Base-by-base conservation (phyloP, 116 monocot genomes). In the Dioscorea cayenensis region DNA sequence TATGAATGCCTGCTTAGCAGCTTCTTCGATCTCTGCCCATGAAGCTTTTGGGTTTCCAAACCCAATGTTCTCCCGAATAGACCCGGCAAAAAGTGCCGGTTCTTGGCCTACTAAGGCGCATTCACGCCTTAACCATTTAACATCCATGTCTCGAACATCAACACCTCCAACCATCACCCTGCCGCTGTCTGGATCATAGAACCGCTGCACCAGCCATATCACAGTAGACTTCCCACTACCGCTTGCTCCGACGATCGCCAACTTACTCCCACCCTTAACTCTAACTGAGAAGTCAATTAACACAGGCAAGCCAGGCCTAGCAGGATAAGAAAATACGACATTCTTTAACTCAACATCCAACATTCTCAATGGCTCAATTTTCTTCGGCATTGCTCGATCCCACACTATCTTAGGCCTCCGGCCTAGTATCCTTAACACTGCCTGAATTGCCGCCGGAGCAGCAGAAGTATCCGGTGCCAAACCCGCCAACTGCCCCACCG, bases 211-310 rank as follows among this genome's bases (percentile, higher is more conserved):
- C 66, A 84, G 43, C 80, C 80, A 84, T 3, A 84, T 14, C 70
- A 80, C 77, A 43, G 84, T 84, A 18, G 80, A 80, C 48, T 84
- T 84, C n/a, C 84, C 84, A 17, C 77, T 67, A 2, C 84, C 84
- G 64, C 84, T 84, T 6, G 55, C 69, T 1, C 84, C 84, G 13
- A 84, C 77, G 0, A 84, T 10, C 11, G 84, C 84, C 60, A 84
- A 77, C 70, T 71, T 82, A 66, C 75, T 80, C 60, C 87, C 87
- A 0, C 65, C 72, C 71, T 76, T 81, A 32, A 75, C 85, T 67
- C 50, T 48, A 75, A 85, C 7, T 6, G 72, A 75, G 72, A 85
- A 81, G 1, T 49, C 61, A 21, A 14, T 72, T 23, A 85, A 28
- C 61, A 85, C 85, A 11, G 60, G 23, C 27, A 23, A 14, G 1